phyloP scores from a whole-genome alignment of 768 basidiomycete genomes.

The Peribolospora kevripleyi region DNA sequence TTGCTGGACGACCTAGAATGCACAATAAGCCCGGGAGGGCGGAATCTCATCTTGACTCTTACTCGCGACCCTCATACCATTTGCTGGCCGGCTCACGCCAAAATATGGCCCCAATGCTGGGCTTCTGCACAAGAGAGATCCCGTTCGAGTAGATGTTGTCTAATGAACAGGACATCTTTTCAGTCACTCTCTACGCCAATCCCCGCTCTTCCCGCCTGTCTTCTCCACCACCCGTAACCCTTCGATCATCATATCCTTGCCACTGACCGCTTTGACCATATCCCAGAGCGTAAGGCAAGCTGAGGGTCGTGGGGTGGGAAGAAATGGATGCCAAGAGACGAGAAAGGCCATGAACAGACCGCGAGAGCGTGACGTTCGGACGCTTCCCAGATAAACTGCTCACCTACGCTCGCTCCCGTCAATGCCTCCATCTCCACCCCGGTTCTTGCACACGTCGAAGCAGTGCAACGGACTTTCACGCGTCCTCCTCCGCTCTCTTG shows the following conservation, averaged over 20 bases:
- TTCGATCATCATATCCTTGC: constrained; percentile 60
- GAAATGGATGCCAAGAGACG: too few relatives aligned
- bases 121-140: neutral
- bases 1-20: neutral
- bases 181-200: constrained; percentile 24
- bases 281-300: constrained; percentile 70
- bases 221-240: constrained; percentile 40
- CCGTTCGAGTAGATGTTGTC: too few relatives aligned
- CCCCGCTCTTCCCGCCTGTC: constrained; percentile 47
- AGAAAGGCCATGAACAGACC: too few relatives aligned
- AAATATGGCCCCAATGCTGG: neutral
- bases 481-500: constrained; percentile 14
- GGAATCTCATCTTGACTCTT: neutral
- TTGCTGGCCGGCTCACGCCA: neutral
- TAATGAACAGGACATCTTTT: too few relatives aligned
- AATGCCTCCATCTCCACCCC: constrained; percentile 88
- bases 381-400: too few relatives aligned
- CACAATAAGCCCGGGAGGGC: neutral
- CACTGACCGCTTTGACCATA: constrained; percentile 76
- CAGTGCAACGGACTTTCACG: constrained; percentile 29
- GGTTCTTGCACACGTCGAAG: constrained; percentile 52
- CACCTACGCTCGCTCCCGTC: constrained; percentile 42
- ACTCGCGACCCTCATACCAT: neutral
- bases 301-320: too few relatives aligned
- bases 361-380: too few relatives aligned